phyloP scores from a whole-genome alignment of 2,329 filamentous ascomycete genomes.

The Fusarium pseudoanthophilum region DNA sequence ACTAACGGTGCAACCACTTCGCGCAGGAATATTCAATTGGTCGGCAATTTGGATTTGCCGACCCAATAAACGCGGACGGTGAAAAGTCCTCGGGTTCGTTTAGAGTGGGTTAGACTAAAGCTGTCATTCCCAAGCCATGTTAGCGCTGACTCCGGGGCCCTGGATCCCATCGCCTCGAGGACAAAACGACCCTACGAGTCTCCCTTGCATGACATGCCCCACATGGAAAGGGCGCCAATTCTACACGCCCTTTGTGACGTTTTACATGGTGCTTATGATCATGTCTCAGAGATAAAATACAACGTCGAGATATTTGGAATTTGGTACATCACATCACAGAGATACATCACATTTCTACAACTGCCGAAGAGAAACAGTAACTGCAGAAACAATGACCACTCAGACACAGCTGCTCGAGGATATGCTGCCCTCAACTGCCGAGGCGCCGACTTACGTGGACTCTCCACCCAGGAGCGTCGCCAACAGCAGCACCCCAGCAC shows the following conservation, averaged over 20 bases:
- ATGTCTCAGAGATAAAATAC: background rate
- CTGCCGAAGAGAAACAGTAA: background rate
- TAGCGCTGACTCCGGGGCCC: conserved; percentile 1
- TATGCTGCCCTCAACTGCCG: background rate
- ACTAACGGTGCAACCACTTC: background rate
- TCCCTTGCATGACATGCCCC: conserved; percentile 10
- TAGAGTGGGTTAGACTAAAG: background rate
- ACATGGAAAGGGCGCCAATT: conserved; percentile 6
- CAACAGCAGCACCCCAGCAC: background rate
- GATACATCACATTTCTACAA: background rate
- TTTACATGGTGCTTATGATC: background rate
- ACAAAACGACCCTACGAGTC: background rate
- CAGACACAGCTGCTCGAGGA: conserved; percentile 3
- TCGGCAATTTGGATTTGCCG: background rate
- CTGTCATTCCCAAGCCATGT: background rate
- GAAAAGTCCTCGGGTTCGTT: background rate
- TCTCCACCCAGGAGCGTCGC: background rate
- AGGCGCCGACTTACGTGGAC: background rate
- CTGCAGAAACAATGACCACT: background rate
- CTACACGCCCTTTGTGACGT: background rate
- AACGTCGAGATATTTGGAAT: background rate
- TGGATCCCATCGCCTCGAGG: background rate
- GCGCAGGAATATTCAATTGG: background rate
- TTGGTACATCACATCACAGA: background rate
- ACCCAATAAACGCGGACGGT: background rate